phyloP scores from a whole-genome alignment of 768 basidiomycete genomes.

The Gautieria morchelliformis region DNA sequence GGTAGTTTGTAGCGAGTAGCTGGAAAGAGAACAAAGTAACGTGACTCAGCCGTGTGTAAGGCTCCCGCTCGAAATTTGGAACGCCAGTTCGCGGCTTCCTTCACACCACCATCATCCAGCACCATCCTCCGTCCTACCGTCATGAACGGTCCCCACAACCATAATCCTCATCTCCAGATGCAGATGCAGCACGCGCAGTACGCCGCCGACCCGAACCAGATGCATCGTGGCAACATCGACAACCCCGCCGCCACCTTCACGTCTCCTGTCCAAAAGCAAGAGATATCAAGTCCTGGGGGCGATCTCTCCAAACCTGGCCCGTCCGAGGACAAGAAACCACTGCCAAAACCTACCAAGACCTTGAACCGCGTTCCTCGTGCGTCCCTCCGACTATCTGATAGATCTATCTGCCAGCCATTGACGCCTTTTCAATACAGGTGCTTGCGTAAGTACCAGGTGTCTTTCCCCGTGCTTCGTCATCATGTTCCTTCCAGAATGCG shows the following conservation, averaged over 20 bases:
- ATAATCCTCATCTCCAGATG: neutral
- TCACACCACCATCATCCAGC: constrained; percentile 4
- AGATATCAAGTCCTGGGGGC: constrained; percentile 25
- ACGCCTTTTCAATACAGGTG: constrained; percentile 40
- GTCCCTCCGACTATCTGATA: constrained; percentile 25
- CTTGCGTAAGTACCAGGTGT: constrained; percentile 53
- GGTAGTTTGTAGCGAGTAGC: no score
- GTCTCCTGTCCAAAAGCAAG: constrained; percentile 46
- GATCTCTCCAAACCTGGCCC: constrained; percentile 29
- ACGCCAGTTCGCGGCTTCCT: constrained; percentile 1
- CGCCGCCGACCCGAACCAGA: constrained; percentile 2
- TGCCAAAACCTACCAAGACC: constrained; percentile 61
- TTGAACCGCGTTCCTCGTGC: constrained; percentile 81
- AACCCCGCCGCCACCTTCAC: neutral
- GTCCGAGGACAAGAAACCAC: constrained; percentile 39
- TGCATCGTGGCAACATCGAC: constrained; percentile 5
- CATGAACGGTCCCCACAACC: constrained; percentile 4
- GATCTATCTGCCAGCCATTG: constrained; percentile 10
- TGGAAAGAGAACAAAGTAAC: neutral
- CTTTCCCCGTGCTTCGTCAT: constrained; percentile 1
- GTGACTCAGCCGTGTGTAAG: neutral
- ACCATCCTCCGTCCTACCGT: neutral
- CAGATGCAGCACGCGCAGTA: constrained; percentile 1
- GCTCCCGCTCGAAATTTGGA: neutral
- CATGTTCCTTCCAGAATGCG: constrained; percentile 56